phyloP scores from a whole-genome alignment of 306 rosid species.

The Alnus glutinosa region DNA sequence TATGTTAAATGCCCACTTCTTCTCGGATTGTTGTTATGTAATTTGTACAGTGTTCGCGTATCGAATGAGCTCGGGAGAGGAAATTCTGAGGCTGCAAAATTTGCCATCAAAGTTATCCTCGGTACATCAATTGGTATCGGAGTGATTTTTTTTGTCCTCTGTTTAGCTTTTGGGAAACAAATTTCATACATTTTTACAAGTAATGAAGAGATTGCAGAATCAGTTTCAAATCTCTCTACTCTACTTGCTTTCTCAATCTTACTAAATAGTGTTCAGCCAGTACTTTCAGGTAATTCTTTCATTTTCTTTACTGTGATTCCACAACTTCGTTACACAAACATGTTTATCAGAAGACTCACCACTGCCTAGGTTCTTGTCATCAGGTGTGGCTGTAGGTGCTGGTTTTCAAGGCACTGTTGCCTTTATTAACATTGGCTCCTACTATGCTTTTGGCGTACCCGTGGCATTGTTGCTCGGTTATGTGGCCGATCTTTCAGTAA shows the following conservation, averaged over 20 bases:
- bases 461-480: slow-evolving; percentile 22
- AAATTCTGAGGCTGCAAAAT: slow-evolving; percentile 52
- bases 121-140: slow-evolving; percentile 41
- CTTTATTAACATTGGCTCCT: slow-evolving; percentile 14
- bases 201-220: slow-evolving; percentile 40
- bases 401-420: slow-evolving; percentile 31
- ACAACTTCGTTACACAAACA: not conserved
- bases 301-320: not conserved
- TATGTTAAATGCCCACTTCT: too few relatives aligned
- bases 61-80: slow-evolving; percentile 66
- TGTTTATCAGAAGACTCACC: not conserved
- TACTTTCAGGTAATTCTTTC: slow-evolving; percentile 43
- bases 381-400: slow-evolving; percentile 27
- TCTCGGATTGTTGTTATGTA: not conserved
- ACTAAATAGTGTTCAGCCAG: slow-evolving; percentile 59
- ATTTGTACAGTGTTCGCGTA: slow-evolving; percentile 50
- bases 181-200: slow-evolving; percentile 49
- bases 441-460: slow-evolving; percentile 24
- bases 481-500: slow-evolving; percentile 16
- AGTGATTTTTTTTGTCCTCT: slow-evolving; percentile 37
- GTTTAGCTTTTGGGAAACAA: slow-evolving; percentile 43
- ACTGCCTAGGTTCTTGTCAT: not conserved
- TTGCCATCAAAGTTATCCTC: slow-evolving; percentile 46
- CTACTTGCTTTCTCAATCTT: slow-evolving; percentile 53
- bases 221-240: slow-evolving; percentile 46